A percentile compares a stretch with the other conserved stretches of the same genome.
phyloP scores from a whole-genome alignment of 176 grass and related monocot species.

The Zizania latifolia region DNA sequence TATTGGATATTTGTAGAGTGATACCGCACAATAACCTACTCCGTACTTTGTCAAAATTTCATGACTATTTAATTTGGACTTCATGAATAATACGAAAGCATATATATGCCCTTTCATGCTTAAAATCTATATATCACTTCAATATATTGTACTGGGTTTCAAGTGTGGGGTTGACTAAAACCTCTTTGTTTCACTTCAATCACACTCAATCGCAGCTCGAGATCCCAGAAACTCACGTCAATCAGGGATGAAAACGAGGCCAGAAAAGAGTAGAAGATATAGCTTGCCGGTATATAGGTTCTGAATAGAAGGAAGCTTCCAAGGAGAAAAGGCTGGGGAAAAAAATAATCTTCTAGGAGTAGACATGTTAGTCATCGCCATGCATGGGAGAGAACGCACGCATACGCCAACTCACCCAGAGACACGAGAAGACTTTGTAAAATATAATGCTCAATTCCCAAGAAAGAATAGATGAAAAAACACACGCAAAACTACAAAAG shows the following conservation, averaged over 20 bases:
- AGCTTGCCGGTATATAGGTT: conserved; percentile 9
- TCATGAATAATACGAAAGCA: no score
- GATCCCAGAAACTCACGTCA: conserved; percentile 47
- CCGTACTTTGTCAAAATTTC: background rate
- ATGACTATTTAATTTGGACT: background rate
- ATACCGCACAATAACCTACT: background rate
- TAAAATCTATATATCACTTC: background rate
- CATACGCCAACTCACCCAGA: background rate
- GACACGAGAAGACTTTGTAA: background rate
- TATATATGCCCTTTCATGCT: background rate
- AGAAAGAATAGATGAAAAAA: background rate
- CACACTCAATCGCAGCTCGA: conserved; percentile 12
- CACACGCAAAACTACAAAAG: background rate
- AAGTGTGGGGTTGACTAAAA: background rate
- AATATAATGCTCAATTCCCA: background rate
- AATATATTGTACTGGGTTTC: background rate
- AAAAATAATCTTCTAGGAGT: background rate
- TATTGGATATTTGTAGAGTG: background rate
- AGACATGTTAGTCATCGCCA: background rate
- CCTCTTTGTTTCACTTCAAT: background rate
- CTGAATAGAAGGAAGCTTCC: conserved; percentile 25
- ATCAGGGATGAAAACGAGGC: conserved; percentile 25
- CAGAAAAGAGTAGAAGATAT: conserved; percentile 11
- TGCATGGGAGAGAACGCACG: background rate
- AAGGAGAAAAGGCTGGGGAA: conserved; percentile 3